These are phyloP conservation scores for Ogataea chonburiensis DNA, from an alignment of 805 yeast species.

Conservation along the genomic window DNA sequence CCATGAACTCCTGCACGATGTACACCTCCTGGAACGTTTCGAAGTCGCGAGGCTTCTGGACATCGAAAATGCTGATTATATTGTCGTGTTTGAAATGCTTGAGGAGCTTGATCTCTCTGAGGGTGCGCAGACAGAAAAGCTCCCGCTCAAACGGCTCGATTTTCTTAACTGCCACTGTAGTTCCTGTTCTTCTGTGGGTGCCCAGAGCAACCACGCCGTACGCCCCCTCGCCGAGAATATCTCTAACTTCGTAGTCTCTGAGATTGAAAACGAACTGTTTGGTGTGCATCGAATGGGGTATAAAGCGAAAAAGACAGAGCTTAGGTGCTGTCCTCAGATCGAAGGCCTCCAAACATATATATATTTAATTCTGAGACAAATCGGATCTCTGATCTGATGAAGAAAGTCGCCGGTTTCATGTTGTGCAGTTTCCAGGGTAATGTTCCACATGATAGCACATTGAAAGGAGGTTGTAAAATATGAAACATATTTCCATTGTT, in stretches of 20 bases:
- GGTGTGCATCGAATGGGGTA: constrained; percentile 21
- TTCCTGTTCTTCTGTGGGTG: constrained; percentile 52
- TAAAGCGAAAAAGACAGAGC: not conserved
- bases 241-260: constrained; percentile 56
- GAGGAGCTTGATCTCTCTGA: constrained; percentile 67
- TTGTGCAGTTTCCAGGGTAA: constrained; percentile 5
- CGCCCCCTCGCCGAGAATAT: constrained; percentile 76
- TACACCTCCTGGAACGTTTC: constrained; percentile 71
- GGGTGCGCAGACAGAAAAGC: constrained; percentile 64
- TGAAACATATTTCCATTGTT: constrained; percentile 10
- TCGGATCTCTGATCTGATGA: not conserved
- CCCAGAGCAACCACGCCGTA: constrained; percentile 79
- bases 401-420: constrained; percentile 5
- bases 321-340: too few relatives aligned
- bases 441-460: not conserved
- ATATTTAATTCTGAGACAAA: constrained; percentile 15
- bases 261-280: constrained; percentile 61
- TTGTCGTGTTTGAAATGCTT: constrained; percentile 72
- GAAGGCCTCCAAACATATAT: constrained; percentile 1
- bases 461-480: constrained; percentile 1
- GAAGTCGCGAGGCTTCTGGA: constrained; percentile 59
- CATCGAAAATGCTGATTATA: constrained; percentile 63
- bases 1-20: constrained; percentile 75
- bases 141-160: constrained; percentile 68
- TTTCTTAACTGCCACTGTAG: constrained; percentile 74